Base-by-base conservation (phyloP, 2,329 filamentous ascomycete species). In the Fusarium transvaalense region DNA sequence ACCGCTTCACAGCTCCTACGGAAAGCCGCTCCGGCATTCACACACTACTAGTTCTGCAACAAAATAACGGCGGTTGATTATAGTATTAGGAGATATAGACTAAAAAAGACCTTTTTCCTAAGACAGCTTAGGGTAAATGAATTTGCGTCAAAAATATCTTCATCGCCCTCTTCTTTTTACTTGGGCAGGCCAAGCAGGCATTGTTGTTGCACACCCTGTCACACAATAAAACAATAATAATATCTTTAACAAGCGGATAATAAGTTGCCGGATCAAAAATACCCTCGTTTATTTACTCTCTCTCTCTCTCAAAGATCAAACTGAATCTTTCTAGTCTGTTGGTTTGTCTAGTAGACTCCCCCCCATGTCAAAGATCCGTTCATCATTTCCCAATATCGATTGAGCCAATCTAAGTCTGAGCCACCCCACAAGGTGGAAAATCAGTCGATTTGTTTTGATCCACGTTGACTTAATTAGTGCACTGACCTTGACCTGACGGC, bases 401-500 rank as follows among this genome's bases (percentile, higher is more conserved):
- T 29, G 17, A 39, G 19, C 46, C 52, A 64, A 51, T 42, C 46
- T 39, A 25, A 50, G 23, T 38, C 27, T 23, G n/a, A 52, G 51
- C 27, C 55, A 60, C 15, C 64, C 65, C 66, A 68, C 64, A 56
- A 52, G 32, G 65, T 68, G 65, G 65, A 5, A 61, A 65, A 68
- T 69, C 65, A 62, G 55, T 69, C 55, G 55, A 68, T 58, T 61
- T 47, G 32, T 39, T 43, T 43, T 61, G 35, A 54, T 34, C 58
- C 58, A 46, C 39, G 37, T n/a, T 9, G 29, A 29, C 29, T 12
- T 35, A 35, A 32, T 19, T 19, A 46, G 21, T 19, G 42, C 48
- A 55, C 56, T 50, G 59, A 34, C 41, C 23, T 47, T 29, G 29
- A 58, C n/a, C n/a, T n/a, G n/a, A n/a, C n/a, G n/a, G n/a, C 19